Conservation (phyloP, 2,329 filamentous ascomycete species). For the Didymella glomerata region DNA sequence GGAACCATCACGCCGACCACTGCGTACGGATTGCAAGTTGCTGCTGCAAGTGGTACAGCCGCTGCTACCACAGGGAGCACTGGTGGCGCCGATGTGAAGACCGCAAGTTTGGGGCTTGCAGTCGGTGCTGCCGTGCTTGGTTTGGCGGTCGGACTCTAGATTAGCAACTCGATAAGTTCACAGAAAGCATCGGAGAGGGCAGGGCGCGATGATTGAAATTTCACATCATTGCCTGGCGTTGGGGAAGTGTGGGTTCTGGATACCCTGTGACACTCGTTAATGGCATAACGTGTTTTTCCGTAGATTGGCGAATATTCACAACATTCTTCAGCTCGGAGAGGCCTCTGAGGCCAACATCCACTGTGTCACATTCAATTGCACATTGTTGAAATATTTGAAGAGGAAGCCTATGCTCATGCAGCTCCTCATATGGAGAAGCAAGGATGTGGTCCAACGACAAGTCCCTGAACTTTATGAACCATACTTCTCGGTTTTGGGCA, state of each 20-base stretch:
- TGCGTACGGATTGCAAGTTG: slow-evolving; percentile 46
- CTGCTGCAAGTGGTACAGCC: slow-evolving; percentile 32
- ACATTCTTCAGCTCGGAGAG: not conserved
- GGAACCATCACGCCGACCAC: slow-evolving; percentile 36
- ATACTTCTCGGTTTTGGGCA: no score
- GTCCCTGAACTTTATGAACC: no score
- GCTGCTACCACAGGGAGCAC: slow-evolving; percentile 17
- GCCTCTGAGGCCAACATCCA: not conserved
- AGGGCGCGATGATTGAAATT: not conserved
- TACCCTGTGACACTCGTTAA: slow-evolving; percentile 6
- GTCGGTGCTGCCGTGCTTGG: slow-evolving; percentile 37
- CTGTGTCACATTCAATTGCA: not conserved
- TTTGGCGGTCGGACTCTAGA: slow-evolving; percentile 34
- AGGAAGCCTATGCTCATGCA: not conserved
- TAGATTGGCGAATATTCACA: not conserved
- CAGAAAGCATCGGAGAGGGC: not conserved
- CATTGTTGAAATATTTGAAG: not conserved
- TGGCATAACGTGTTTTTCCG: not conserved
- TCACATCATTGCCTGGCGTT: not conserved
- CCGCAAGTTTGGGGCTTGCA: slow-evolving; percentile 29
- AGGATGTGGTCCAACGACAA: not conserved
- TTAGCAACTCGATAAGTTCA: no score
- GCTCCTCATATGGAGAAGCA: not conserved
- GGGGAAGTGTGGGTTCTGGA: no score
- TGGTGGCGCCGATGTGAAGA: slow-evolving; percentile 27